Evolutionary conservation across 257 asterid genomes (phyloP).

Genomic region (Paulownia fortunei): DNA sequence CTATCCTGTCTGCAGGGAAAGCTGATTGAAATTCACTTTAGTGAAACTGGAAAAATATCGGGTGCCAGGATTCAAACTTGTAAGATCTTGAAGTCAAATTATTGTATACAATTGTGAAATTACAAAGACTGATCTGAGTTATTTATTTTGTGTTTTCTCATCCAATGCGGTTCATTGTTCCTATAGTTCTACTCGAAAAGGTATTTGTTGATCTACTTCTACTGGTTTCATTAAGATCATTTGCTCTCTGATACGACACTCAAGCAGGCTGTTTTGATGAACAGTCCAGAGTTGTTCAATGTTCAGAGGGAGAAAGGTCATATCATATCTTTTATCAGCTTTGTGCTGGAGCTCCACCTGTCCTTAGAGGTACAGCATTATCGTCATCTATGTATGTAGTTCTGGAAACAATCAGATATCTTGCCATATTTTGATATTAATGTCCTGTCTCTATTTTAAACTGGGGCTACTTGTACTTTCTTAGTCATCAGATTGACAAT

Average conservation of each 20-base stretch:
- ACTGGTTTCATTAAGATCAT: slow-evolving; percentile 18
- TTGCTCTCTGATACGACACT: slow-evolving; percentile 26
- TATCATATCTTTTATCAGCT: slow-evolving; percentile 91
- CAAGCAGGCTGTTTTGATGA: slow-evolving; percentile 29
- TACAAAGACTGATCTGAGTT: slow-evolving; percentile 37
- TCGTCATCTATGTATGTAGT: background rate
- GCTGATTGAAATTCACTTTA: slow-evolving; percentile 89
- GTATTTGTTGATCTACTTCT: slow-evolving; percentile 44
- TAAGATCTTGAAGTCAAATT: slow-evolving; percentile 46
- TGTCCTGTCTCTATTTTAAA: background rate
- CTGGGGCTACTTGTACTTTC: background rate
- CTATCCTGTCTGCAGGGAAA: slow-evolving; percentile 61
- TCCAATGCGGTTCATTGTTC: slow-evolving; percentile 28
- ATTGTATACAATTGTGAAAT: slow-evolving; percentile 4
- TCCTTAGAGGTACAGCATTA: slow-evolving; percentile 59
- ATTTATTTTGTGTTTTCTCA: slow-evolving; percentile 33
- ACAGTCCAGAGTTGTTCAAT: slow-evolving; percentile 92
- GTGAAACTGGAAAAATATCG: slow-evolving; percentile 87
- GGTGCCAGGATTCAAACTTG: slow-evolving; percentile 90
- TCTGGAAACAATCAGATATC: background rate
- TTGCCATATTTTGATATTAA: background rate
- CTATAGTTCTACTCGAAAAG: slow-evolving; percentile 86
- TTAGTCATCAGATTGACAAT: background rate
- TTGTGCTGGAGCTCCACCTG: slow-evolving; percentile 82
- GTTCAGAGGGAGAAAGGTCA: slow-evolving; percentile 83